Percentiles rank a stretch among this genome's conserved stretches.
Conservation (phyloP, 1,284 basidiomycete species). For the Trichosporon inkin region DNA sequence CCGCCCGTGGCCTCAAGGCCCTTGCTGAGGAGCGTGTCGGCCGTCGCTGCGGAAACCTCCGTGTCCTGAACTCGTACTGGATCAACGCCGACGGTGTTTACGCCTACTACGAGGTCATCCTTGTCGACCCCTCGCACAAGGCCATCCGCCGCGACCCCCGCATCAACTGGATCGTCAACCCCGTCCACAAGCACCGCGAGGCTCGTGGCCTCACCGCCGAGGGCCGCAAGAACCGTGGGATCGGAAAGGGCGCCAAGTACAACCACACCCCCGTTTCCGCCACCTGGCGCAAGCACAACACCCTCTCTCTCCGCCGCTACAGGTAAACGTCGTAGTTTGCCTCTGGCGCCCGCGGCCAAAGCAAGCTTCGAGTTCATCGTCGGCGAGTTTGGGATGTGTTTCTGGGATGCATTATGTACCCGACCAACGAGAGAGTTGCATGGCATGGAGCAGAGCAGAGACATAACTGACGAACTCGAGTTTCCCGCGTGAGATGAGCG, state of each 20-base stretch:
- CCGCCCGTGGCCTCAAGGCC: conserved; percentile 86
- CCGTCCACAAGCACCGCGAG: conserved; percentile 98
- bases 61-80: conserved; percentile 99
- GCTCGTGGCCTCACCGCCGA: conserved; percentile 93
- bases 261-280: conserved; percentile 89
- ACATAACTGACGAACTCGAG: not conserved
- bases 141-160: conserved; percentile 85
- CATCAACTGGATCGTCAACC: conserved; percentile 94
- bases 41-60: conserved; percentile 89
- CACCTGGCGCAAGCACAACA: conserved; percentile 97
- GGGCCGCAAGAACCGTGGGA: conserved; percentile 76
- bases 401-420: conserved; percentile 10
- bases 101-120: conserved; percentile 99
- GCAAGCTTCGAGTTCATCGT: not conserved
- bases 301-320: conserved; percentile 95
- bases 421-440: not conserved
- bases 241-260: conserved; percentile 93
- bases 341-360: conserved; percentile 15
- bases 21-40: conserved; percentile 98
- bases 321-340: conserved; percentile 59
- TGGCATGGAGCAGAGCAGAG: not conserved
- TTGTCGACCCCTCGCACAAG: conserved; percentile 70
- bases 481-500: too few species aligned
- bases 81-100: conserved; percentile 99
- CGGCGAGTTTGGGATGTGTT: conserved; percentile 3